phyloP scores from a whole-genome alignment of 306 rosid genomes.

The Glycine soja region DNA sequence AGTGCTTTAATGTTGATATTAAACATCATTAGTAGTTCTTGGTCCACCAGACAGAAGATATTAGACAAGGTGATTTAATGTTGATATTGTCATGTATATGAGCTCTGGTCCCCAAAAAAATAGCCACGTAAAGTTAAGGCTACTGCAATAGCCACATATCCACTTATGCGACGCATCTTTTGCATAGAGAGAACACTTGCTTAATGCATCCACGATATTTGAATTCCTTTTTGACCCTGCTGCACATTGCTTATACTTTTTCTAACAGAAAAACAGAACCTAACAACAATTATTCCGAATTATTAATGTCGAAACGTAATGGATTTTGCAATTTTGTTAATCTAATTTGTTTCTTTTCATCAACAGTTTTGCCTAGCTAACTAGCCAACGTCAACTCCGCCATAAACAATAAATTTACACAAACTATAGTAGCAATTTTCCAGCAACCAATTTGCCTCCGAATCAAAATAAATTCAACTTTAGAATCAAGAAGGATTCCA shows the following conservation, averaged over 20 bases:
- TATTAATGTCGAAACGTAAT: background rate
- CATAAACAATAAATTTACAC: background rate
- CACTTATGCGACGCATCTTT: background rate
- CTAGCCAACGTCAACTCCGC: background rate
- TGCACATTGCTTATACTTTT: background rate
- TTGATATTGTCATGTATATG: background rate
- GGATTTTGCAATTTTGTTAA: background rate
- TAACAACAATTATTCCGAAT: background rate
- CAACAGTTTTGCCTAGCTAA: too few relatives aligned
- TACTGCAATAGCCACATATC: background rate
- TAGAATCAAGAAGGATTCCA: background rate
- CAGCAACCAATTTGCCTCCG: too few relatives aligned
- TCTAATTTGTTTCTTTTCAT: background rate
- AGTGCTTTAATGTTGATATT: background rate
- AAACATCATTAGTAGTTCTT: background rate
- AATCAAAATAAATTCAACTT: background rate
- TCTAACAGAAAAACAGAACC: background rate
- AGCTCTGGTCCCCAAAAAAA: background rate
- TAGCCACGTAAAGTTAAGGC: background rate
- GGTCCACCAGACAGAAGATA: background rate
- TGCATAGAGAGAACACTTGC: background rate
- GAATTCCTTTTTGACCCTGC: background rate
- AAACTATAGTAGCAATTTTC: too few relatives aligned
- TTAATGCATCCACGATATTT: background rate
- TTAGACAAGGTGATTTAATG: background rate